Percentiles rank a stretch among this genome's conserved stretches.
Evolutionary conservation across 441 rosid genomes (phyloP).

Genomic region (Euphorbia neoarborescens): DNA sequence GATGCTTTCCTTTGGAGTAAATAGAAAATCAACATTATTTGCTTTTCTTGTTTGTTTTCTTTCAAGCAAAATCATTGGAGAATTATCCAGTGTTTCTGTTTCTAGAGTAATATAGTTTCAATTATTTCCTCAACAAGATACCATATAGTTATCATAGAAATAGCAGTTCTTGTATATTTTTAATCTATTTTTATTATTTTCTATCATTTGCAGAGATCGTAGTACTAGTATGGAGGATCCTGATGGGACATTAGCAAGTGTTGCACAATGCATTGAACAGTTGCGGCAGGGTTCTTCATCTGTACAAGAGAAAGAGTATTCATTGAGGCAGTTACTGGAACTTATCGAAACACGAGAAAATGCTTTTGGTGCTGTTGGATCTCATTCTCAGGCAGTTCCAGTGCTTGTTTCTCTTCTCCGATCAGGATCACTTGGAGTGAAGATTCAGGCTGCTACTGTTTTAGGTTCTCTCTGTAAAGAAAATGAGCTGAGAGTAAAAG

Average conservation of each 20-base stretch:
- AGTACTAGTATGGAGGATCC: slow-evolving; percentile 97
- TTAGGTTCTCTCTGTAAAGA: slow-evolving; percentile 97
- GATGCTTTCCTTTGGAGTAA: not conserved
- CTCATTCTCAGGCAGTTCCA: slow-evolving; percentile 99
- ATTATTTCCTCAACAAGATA: not conserved
- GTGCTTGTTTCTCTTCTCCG: slow-evolving; percentile 99
- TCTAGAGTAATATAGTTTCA: not conserved
- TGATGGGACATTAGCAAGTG: slow-evolving; percentile 98
- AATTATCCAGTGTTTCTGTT: not conserved
- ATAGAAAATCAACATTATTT: not conserved
- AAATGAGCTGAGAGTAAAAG: slow-evolving; percentile 96
- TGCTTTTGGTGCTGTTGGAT: slow-evolving; percentile 98
- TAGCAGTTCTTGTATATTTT: slow-evolving; percentile 12
- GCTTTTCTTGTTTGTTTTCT: not conserved
- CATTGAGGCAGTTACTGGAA: slow-evolving; percentile 84
- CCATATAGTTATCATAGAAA: slow-evolving; percentile 4
- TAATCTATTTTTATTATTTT: slow-evolving; percentile 21
- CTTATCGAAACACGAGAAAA: slow-evolving; percentile 92
- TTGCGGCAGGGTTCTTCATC: slow-evolving; percentile 84
- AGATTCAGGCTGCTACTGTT: slow-evolving; percentile 95
- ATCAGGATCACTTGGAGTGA: slow-evolving; percentile 88
- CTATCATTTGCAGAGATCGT: slow-evolving; percentile 65
- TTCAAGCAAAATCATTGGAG: not conserved
- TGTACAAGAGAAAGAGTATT: slow-evolving; percentile 84
- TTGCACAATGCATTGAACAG: slow-evolving; percentile 99